Evolutionary conservation across 208 protist species (phyloP), one percentile per base, ranked within the genome.

Genomic region (Trypanosoma platydactyli): DNA sequence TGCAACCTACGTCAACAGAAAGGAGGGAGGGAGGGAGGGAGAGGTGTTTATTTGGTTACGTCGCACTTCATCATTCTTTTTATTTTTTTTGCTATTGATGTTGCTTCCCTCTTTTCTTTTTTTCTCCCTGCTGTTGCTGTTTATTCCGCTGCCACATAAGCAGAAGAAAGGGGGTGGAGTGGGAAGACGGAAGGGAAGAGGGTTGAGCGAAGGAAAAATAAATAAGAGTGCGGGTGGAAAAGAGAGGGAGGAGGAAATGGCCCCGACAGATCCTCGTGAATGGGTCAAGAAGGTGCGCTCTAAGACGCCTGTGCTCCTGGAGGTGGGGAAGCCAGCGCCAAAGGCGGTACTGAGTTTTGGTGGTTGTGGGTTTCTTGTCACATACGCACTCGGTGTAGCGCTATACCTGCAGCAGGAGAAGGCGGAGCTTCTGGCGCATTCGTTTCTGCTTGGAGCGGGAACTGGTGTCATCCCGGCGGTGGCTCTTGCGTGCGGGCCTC

Each of bases 291-390:
- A 91, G 68, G 82, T 94, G 48, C 83, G 86, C 0, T 76, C 86
- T 30, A 92, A 94, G 70, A 94, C 87, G 6, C 91, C 91, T 38
- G 78, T 81, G 30, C 76, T 96, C 45, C 71, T 94, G 12, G 81
- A 96, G 64, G 83, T 96, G 6, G 91, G 91, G 30, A 89, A 90
- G 64, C 77, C 83, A 0, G 77, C 85, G 13, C 91, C 87, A 0
- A 92, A 90, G 68, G 84, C 78, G 5, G 88, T 96, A 13, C 68
- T 96, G 3, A 93, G 86, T 67, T 96, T 96, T 71, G 91, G 91
- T 38, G 91, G 86, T 22, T 81, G 77, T 49, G 91, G 88, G 11
- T 94, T 94, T 61, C 83, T 96, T 25, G 86, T 92, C 27, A 94
- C 87, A 20, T 96, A 96, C 67, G 61, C 77, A 4, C 84, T 96